These are phyloP conservation scores for Selenicereus undatus DNA, from an alignment of 148 eudicot genomes.

Conservation along the genomic window DNA sequence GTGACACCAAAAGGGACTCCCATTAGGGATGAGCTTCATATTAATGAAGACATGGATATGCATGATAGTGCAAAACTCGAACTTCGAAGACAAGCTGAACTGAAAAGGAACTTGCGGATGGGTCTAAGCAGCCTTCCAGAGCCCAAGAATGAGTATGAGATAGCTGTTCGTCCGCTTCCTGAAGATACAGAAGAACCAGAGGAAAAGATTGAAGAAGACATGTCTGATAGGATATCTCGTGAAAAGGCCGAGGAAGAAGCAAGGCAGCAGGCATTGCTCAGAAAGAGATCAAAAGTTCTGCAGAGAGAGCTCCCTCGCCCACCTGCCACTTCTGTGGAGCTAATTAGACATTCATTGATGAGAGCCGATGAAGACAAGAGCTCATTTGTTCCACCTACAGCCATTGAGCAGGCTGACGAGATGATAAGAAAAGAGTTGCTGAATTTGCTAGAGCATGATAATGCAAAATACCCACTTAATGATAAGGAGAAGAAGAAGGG, in stretches of 20 bases:
- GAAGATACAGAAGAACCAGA: slow-evolving; percentile 85
- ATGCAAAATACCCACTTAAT: slow-evolving; percentile 84
- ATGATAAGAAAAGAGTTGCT: slow-evolving; percentile 81
- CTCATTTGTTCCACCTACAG: slow-evolving; percentile 90
- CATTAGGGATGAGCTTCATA: slow-evolving; percentile 87
- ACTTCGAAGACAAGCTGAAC: slow-evolving; percentile 70
- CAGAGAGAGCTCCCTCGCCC: slow-evolving; percentile 99
- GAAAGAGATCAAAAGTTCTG: slow-evolving; percentile 90
- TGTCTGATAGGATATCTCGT: slow-evolving; percentile 93
- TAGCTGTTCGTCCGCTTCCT: slow-evolving; percentile 71
- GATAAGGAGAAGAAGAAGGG: slow-evolving; percentile 91
- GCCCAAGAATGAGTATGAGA: slow-evolving; percentile 94
- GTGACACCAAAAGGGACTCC: slow-evolving; percentile 95
- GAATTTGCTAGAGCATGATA: slow-evolving; percentile 85
- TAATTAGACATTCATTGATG: slow-evolving; percentile 62
- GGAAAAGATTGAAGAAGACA: slow-evolving; percentile 93
- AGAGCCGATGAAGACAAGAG: slow-evolving; percentile 95
- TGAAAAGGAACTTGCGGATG: slow-evolving; percentile 69
- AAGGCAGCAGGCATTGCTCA: slow-evolving; percentile 70
- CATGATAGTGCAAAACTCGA: slow-evolving; percentile 76
- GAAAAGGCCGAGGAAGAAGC: slow-evolving; percentile 96
- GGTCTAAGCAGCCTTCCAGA: slow-evolving; percentile 85
- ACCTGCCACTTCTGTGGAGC: slow-evolving; percentile 70
- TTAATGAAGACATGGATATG: slow-evolving; percentile 86
- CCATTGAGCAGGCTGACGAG: slow-evolving; percentile 95